Base-by-base conservation (phyloP, 805 yeast genomes). In the Starmerella scarabaei region DNA sequence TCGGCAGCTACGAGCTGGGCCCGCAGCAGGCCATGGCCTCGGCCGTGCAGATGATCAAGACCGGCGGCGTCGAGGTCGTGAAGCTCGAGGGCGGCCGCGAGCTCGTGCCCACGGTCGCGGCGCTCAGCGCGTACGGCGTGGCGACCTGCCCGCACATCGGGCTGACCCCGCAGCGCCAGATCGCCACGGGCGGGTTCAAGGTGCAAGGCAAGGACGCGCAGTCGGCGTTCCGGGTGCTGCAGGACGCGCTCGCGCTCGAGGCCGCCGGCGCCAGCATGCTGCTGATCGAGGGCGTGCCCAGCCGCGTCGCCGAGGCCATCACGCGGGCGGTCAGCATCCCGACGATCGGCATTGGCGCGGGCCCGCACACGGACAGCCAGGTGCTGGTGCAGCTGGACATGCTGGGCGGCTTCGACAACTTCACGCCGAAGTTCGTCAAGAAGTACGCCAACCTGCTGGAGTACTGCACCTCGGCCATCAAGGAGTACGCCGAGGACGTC, bases 291-390 rank as follows among this genome's bases (percentile, higher is more conserved):
- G 93, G 96, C 37, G 71, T 88, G 3, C 98, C 98, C 1, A 72
- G 72, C 41, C 69, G 68, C 41, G 61, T 91, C 11, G 88, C 88
- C 0, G 57, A 65, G 33, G 63, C 65, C 41, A 73, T 91, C 21
- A 80, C 95, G 0, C 56, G 65, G 2, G 62, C 64, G 12, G 56
- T 85, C 24, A 37, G 56, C 1, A 66, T 88, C 1, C 96, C 97
- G 0, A 81, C 93, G 1, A 85, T 88, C 49, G 98, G 98, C 3
- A 88, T 88, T 36, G 98, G 98, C 4, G 95, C 97, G 0, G 97
- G 98, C 0, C 72, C 75, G 18, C 62, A 63, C 7, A 78, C 88
- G 7, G 72, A 81, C 27, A 97, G 94, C 0, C 97, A 91, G 58
- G 94, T 88, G 1, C 66, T 88, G 29, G 98, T 88, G 0, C 76